phyloP scores from a whole-genome alignment of 2,329 filamentous ascomycete species.

The Diaporthe amygdali region DNA sequence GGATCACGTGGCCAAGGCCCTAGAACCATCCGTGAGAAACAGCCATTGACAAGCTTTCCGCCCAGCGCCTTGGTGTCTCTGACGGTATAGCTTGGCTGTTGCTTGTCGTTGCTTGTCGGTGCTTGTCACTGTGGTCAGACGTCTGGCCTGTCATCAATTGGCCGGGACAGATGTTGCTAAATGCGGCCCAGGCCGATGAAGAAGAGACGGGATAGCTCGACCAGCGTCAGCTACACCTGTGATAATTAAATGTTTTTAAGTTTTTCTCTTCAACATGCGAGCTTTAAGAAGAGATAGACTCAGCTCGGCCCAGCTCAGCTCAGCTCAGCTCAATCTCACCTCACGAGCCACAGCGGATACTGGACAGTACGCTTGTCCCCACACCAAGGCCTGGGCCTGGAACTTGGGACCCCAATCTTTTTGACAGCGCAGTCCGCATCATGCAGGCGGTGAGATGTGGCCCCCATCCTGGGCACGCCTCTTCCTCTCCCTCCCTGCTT shows the following conservation, averaged over 20 bases:
- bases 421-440: conserved; percentile 6
- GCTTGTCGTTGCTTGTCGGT: conserved; percentile 10
- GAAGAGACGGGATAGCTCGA: background rate
- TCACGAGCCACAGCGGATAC: background rate
- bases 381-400: background rate
- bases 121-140: background rate
- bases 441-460: background rate
- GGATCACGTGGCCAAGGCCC: background rate
- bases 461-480: background rate
- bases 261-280: background rate
- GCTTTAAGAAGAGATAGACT: background rate
- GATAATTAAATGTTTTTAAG: background rate
- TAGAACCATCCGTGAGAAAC: background rate
- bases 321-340: background rate
- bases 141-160: no score
- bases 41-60: background rate
- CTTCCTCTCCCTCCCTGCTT: background rate
- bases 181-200: background rate
- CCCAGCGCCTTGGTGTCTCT: conserved; percentile 7
- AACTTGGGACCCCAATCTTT: background rate
- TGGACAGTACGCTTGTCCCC: background rate
- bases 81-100: background rate
- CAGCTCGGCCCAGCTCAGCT: background rate
- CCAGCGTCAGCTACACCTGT: background rate
- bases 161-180: no score